Evolutionary conservation across 352 stramenopile genomes (phyloP).

Genomic region (Salisapilia sapeloensis): DNA sequence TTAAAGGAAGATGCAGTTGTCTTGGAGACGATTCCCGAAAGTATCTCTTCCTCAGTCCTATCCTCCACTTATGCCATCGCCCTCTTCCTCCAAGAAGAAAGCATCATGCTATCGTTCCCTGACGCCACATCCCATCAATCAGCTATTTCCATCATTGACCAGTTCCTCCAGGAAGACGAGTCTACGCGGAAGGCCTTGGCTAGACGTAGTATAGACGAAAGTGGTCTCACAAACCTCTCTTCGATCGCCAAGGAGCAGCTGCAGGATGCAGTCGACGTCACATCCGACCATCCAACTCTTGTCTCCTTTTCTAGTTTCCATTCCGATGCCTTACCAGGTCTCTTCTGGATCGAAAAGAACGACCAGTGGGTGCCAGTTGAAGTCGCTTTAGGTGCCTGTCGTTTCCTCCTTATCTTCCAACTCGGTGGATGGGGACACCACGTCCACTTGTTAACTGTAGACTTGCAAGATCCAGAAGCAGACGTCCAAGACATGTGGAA

Average conservation of each 20-base stretch:
- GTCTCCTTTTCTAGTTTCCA: slow-evolving; percentile 20
- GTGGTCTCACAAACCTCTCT: too few species aligned
- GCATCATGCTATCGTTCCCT: slow-evolving; percentile 6
- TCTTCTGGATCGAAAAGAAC: slow-evolving; percentile 19
- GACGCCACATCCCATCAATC: neutral
- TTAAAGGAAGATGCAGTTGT: slow-evolving; percentile 23
- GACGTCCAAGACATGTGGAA: slow-evolving; percentile 11
- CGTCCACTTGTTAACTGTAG: slow-evolving; percentile 7
- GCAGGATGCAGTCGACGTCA: too few species aligned
- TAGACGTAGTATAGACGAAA: slow-evolving; percentile 7
- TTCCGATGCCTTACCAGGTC: slow-evolving; percentile 20
- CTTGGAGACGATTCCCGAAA: slow-evolving; percentile 14
- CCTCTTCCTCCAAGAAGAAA: slow-evolving; percentile 6
- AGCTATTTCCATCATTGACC: neutral
- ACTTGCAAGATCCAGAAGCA: slow-evolving; percentile 6
- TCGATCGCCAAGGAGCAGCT: too few species aligned
- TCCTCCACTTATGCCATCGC: too few species aligned
- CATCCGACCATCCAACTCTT: too few species aligned
- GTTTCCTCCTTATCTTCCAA: slow-evolving; percentile 17
- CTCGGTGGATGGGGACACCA: slow-evolving; percentile 20
- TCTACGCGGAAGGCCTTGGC: neutral
- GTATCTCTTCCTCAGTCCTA: too few species aligned
- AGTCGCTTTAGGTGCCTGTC: slow-evolving; percentile 13
- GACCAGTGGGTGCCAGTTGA: slow-evolving; percentile 18
- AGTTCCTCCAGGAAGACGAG: neutral